Evolutionary conservation across 192 early-diverging fungal genomes (phyloP).

Genomic region (Gamsiella multidivaricata): DNA sequence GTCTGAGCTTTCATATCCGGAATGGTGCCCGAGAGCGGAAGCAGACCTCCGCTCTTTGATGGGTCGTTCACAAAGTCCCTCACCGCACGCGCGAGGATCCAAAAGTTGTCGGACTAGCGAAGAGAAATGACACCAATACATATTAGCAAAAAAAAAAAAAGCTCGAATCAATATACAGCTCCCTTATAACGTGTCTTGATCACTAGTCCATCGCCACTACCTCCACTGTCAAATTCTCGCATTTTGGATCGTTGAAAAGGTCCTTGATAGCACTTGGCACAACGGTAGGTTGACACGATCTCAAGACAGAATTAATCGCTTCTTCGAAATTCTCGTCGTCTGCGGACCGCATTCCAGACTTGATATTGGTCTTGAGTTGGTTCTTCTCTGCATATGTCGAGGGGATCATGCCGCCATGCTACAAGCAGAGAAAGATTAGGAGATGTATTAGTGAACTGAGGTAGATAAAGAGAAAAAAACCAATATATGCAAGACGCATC

Average conservation of each 20-base stretch:
- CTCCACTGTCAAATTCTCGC: conserved; percentile 61
- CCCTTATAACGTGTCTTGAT: no score
- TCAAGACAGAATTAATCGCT: conserved; percentile 74
- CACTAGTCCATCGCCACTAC: conserved; percentile 37
- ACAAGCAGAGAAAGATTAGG: neutral
- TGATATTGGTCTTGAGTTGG: conserved; percentile 73
- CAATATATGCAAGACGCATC: no score
- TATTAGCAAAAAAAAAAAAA: neutral
- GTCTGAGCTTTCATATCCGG: conserved; percentile 99
- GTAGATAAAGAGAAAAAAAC: neutral
- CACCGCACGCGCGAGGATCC: conserved; percentile 85
- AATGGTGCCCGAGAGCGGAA: conserved; percentile 87
- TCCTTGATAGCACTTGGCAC: conserved; percentile 60
- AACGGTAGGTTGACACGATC: conserved; percentile 67
- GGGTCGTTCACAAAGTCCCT: conserved; percentile 82
- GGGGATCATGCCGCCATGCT: conserved; percentile 73
- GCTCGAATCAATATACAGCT: no score
- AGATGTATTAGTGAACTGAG: neutral
- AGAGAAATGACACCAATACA: neutral
- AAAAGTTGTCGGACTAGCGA: conserved; percentile 76
- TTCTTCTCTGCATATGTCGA: conserved; percentile 69
- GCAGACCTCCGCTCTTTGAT: conserved; percentile 64
- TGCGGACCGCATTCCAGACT: conserved; percentile 61
- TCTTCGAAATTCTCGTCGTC: conserved; percentile 94
- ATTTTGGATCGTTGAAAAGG: conserved; percentile 68